These are phyloP conservation scores for Xylaria sp. DNA, from an alignment of 2,329 filamentous ascomycete species.

Conservation along the genomic window DNA sequence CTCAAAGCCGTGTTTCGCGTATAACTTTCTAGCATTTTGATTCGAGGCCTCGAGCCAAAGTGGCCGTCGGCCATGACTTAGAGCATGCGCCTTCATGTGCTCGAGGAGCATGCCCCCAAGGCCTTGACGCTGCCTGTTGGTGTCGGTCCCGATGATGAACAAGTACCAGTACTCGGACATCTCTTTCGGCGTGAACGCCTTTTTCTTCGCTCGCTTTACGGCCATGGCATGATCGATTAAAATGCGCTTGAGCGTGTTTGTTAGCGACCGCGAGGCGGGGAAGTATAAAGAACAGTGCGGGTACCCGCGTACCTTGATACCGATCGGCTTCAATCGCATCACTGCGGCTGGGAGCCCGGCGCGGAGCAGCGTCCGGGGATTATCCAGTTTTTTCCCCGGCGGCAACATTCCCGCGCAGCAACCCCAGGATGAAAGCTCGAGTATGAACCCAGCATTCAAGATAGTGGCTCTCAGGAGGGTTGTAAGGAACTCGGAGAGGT, in stretches of 20 bases:
- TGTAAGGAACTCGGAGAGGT: constrained; percentile 10
- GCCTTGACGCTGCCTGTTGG: constrained; percentile 29
- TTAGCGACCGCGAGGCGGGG: background rate
- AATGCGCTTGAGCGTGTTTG: constrained; percentile 4
- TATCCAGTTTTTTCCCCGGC: constrained; percentile 24
- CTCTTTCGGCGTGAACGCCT: constrained; percentile 29
- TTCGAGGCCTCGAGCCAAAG: constrained; percentile 36
- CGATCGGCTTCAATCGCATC: constrained; percentile 4
- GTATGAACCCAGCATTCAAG: constrained; percentile 27
- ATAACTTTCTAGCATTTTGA: constrained; percentile 23
- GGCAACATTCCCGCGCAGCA: constrained; percentile 30
- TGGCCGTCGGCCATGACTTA: constrained; percentile 19
- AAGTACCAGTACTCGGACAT: constrained; percentile 29
- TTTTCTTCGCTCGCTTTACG: constrained; percentile 28
- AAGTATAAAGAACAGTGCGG: background rate
- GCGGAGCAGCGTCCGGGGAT: constrained; percentile 20
- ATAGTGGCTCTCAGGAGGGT: constrained; percentile 19
- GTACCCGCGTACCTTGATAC: constrained; percentile 13
- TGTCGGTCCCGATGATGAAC: constrained; percentile 31
- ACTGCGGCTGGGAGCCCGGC: constrained; percentile 7
- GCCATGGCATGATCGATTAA: constrained; percentile 25
- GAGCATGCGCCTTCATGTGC: constrained; percentile 27
- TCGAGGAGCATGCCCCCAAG: constrained; percentile 28
- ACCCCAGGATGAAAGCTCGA: constrained; percentile 29
- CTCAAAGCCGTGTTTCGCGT: constrained; percentile 31